Evolutionary conservation across 2,329 filamentous ascomycete species (phyloP).

Genomic region (Ophiostoma populinum): DNA sequence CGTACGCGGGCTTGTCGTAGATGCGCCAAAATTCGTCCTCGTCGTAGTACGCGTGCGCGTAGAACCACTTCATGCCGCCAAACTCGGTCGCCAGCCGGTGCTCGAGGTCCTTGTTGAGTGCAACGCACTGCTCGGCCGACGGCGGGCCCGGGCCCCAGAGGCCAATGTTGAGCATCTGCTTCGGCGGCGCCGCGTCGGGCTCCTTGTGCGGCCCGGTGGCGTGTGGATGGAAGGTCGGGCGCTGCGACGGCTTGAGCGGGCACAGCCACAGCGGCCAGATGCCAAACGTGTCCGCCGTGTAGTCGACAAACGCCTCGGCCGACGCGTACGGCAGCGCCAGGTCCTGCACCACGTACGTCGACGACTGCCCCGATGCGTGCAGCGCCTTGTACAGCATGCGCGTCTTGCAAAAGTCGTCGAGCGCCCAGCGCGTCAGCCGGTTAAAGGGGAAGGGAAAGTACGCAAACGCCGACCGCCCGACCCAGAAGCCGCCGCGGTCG

Average conservation of each 20-base stretch:
- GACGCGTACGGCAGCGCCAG: constrained; percentile 38
- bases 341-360: constrained; percentile 52
- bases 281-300: constrained; percentile 29
- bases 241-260: constrained; percentile 29
- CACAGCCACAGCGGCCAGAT: constrained; percentile 47
- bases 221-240: constrained; percentile 39
- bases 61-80: constrained; percentile 72
- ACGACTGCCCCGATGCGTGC: constrained; percentile 47
- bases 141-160: constrained; percentile 63
- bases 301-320: constrained; percentile 36
- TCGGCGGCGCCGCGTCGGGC: background rate
- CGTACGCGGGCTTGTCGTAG: constrained; percentile 40
- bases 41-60: constrained; percentile 73
- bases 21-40: constrained; percentile 51
- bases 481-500: constrained; percentile 62
- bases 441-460: constrained; percentile 53
- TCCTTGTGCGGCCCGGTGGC: constrained; percentile 13
- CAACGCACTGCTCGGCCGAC: constrained; percentile 38
- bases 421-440: constrained; percentile 44
- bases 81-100: constrained; percentile 43
- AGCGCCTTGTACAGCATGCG: constrained; percentile 58
- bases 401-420: constrained; percentile 58
- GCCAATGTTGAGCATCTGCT: constrained; percentile 41
- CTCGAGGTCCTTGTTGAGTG: constrained; percentile 55
- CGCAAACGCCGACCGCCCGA: constrained; percentile 44